These are phyloP conservation scores for Pelargonium fulgidum DNA, from an alignment of 441 rosid genomes.

Conservation along the genomic window DNA sequence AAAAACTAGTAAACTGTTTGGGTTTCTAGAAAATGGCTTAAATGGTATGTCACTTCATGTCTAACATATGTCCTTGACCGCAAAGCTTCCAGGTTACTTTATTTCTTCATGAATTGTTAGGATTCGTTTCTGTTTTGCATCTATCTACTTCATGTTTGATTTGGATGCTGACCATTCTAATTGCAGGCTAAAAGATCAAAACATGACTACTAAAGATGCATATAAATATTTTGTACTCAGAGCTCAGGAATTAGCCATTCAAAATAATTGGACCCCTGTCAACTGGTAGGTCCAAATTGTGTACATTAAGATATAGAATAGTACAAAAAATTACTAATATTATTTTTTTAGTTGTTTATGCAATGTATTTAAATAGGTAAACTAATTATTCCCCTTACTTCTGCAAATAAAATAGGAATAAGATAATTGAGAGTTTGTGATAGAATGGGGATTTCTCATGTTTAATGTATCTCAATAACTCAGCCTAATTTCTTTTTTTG, in stretches of 20 bases:
- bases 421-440: background rate
- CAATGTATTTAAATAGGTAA: background rate
- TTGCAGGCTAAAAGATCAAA: conserved; percentile 64
- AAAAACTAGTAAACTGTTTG: background rate
- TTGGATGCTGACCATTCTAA: conserved; percentile 16
- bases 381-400: background rate
- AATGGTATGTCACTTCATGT: background rate
- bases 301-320: background rate
- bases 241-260: conserved; percentile 86
- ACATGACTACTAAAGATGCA: conserved; percentile 69
- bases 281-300: conserved; percentile 57
- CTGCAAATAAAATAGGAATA: background rate
- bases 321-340: background rate
- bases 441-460: background rate
- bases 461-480: background rate
- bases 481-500: background rate
- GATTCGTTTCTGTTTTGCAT: background rate
- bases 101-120: background rate
- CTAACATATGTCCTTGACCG: background rate
- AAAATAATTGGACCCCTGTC: conserved; percentile 78
- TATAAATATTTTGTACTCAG: conserved; percentile 76
- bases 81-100: background rate
- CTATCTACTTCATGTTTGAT: conserved; percentile 14
- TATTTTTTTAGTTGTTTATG: background rate
- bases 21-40: conserved; percentile 8